Evolutionary conservation across 306 rosid genomes (phyloP), one percentile per base, ranked within the genome.

Genomic region (Vicia sativa): DNA sequence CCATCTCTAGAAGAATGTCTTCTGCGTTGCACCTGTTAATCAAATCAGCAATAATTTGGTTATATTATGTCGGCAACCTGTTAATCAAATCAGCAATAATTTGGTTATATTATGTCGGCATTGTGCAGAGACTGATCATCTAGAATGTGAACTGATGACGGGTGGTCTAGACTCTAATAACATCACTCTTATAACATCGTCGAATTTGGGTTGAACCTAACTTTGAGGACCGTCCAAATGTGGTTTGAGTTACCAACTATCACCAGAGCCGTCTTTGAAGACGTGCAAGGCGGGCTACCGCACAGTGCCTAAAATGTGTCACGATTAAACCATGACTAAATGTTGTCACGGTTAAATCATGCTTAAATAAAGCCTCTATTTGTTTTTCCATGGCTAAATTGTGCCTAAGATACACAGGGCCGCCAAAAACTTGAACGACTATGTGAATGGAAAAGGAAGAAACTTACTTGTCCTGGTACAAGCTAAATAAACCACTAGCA

Each of bases 1-100:
- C 99, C 96, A 93, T 88, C 83, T 93, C 98, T 43, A 93, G 70
- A 57, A 93, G 96, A 50, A 93, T 88, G 83, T 90, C 97, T 80
- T 90, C 99, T 34, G 73, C 50, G 29, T 79, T 73, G 83, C 96
- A 93, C 81, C 95, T 90, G 89, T 77, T 44, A 28, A 68, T 50
- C 54, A 77, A 65, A 74, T 19, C 63, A 65, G 12, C 35, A 68
- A 26, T 38, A 23, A 6, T 68, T 71, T 62, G 37, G 42, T 60
- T 52, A 18, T n/a, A 37, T 21, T 18, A 39, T 4, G 39, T 19
- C 42, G 7, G 7, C n/a, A 19, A 93, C 81, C 95, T 90, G 89
- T 77, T 44, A 28, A 68, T 50, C 54, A 77, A 65, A 74, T 19
- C 63, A 65, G 12, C 35, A 68, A 26, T 38, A 23, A 6, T 68